A percentile compares a stretch with the other conserved stretches of the same genome.
These are phyloP conservation scores for Globisporangium splendens DNA, from an alignment of 352 stramenopile species.

Conservation along the genomic window DNA sequence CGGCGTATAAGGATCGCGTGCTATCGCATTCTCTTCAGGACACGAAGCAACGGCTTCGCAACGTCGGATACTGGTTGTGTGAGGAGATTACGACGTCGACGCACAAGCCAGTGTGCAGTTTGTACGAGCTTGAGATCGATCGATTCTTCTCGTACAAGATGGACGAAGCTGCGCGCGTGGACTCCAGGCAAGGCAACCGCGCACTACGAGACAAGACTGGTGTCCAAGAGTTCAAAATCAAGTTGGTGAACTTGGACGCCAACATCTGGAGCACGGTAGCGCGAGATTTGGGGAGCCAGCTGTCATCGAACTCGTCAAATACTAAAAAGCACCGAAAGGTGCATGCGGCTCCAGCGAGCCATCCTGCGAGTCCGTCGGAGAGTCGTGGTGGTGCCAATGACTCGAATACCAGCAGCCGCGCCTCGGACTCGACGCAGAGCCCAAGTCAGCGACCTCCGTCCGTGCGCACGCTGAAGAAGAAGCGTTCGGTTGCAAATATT, in stretches of 20 bases:
- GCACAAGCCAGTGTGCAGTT: slow-evolving; percentile 51
- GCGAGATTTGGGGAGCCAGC: slow-evolving; percentile 1
- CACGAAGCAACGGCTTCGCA: slow-evolving; percentile 33
- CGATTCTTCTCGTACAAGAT: slow-evolving; percentile 48
- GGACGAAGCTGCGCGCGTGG: slow-evolving; percentile 17
- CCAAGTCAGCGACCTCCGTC: slow-evolving; percentile 5
- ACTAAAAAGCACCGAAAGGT: background rate
- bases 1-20: slow-evolving; percentile 75
- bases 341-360: background rate
- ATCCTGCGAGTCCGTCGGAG: background rate
- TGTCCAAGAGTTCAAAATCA: slow-evolving; percentile 48
- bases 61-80: slow-evolving; percentile 43
- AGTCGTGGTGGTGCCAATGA: slow-evolving; percentile 1
- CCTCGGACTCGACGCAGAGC: slow-evolving; percentile 12
- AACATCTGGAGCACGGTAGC: slow-evolving; percentile 43
- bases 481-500: slow-evolving; percentile 11
- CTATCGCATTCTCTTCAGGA: slow-evolving; percentile 46
- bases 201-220: slow-evolving; percentile 35
- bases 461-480: slow-evolving; percentile 12
- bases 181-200: slow-evolving; percentile 21
- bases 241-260: slow-evolving; percentile 51
- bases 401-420: slow-evolving; percentile 9
- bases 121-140: slow-evolving; percentile 52
- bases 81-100: slow-evolving; percentile 40
- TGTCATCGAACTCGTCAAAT: slow-evolving; percentile 11